Percentiles rank a stretch among this genome's conserved stretches.
Evolutionary conservation across 2,329 filamentous ascomycete genomes (phyloP).

Genomic region (Verticillium longisporum): DNA sequence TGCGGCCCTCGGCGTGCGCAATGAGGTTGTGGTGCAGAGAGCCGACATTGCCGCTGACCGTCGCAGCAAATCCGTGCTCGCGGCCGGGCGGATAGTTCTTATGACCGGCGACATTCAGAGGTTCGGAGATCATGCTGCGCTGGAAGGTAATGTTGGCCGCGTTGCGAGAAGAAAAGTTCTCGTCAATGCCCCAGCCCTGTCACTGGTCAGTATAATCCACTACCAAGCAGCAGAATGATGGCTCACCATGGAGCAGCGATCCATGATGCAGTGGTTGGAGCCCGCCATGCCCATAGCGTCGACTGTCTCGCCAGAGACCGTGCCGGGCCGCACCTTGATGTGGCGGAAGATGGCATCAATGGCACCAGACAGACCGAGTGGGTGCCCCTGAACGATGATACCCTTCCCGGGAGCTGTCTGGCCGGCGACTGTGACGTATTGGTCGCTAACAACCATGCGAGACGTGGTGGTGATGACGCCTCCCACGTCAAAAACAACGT

Average conservation of each 20-base stretch:
- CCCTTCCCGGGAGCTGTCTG: conserved; percentile 41
- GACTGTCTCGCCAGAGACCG: conserved; percentile 20
- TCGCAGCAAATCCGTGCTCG: conserved; percentile 18
- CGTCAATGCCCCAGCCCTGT: conserved; percentile 24
- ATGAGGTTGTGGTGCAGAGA: conserved; percentile 27
- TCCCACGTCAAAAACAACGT: conserved; percentile 38
- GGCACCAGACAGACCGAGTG: conserved; percentile 22
- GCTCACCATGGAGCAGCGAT: conserved; percentile 22
- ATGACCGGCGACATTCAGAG: conserved; percentile 26
- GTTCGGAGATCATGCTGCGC: conserved; percentile 26
- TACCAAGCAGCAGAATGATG: accelerated
- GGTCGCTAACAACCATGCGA: conserved; percentile 34
- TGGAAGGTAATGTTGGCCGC: conserved; percentile 26
- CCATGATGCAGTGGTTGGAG: conserved; percentile 25
- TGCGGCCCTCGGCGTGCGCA: conserved; percentile 21
- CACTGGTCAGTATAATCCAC: background rate
- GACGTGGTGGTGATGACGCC: conserved; percentile 38
- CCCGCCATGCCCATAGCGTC: conserved; percentile 27
- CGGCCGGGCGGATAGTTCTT: conserved; percentile 26
- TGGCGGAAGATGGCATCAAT: conserved; percentile 18
- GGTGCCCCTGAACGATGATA: conserved; percentile 21
- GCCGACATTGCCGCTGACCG: conserved; percentile 23
- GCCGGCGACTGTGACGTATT: conserved; percentile 37
- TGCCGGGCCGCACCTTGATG: conserved; percentile 21
- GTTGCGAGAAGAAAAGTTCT: conserved; percentile 23